Percentiles rank a stretch among this genome's conserved stretches.
Conservation (phyloP, 2,329 filamentous ascomycete species). For the Grosmannia clavigera region DNA sequence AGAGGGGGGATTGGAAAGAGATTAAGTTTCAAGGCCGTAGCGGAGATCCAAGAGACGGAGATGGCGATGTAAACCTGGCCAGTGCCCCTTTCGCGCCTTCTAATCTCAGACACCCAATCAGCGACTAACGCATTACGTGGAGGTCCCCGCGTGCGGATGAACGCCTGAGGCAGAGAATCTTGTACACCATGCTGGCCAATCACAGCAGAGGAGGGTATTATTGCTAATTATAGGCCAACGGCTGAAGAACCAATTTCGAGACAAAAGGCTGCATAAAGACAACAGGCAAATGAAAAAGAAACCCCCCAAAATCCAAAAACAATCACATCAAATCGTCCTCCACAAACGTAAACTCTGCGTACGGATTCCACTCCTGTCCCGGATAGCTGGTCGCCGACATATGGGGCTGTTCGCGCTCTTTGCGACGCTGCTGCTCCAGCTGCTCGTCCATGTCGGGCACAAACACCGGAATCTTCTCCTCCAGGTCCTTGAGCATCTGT, state of each 20-base stretch:
- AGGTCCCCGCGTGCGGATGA: not conserved
- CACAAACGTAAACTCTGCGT: slow-evolving; percentile 19
- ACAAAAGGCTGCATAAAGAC: no score
- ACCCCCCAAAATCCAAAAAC: not conserved
- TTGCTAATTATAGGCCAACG: no score
- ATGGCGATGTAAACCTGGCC: slow-evolving; percentile 1
- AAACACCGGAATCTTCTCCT: slow-evolving; percentile 40
- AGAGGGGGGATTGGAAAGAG: not conserved
- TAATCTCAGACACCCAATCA: slow-evolving; percentile 1
- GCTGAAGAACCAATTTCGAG: no score
- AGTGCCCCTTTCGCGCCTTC: slow-evolving; percentile 3
- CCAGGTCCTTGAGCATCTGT: slow-evolving; percentile 29
- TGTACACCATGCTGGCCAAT: not conserved
- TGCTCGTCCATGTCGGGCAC: slow-evolving; percentile 17
- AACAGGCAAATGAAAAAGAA: no score
- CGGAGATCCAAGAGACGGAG: not conserved
- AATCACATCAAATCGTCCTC: slow-evolving; percentile 15
- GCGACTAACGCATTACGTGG: slow-evolving; percentile 6
- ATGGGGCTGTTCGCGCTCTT: slow-evolving; percentile 32
- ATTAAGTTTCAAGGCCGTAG: not conserved
- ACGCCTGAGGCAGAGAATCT: not conserved
- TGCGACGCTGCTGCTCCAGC: slow-evolving; percentile 18
- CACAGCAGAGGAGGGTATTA: no score
- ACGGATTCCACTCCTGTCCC: slow-evolving; percentile 58
- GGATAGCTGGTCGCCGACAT: slow-evolving; percentile 60